A percentile compares a stretch with the other conserved stretches of the same genome.
Evolutionary conservation across 2,329 filamentous ascomycete species (phyloP).

Genomic region (Xylariomycetidae sp.): DNA sequence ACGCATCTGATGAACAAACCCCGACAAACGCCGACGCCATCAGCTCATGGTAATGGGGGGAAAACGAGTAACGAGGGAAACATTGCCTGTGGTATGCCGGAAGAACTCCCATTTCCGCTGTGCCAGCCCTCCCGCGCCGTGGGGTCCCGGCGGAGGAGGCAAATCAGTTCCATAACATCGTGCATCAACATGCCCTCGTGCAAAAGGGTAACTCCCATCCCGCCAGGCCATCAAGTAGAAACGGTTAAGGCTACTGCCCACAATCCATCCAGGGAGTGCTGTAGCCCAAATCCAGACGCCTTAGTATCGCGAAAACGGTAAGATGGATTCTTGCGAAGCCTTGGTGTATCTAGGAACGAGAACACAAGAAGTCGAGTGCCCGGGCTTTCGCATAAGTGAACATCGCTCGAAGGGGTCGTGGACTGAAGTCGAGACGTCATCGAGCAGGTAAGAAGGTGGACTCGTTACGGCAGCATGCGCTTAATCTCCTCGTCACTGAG

Average conservation of each 20-base stretch:
- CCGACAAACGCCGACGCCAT: too few relatives aligned
- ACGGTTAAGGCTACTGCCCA: constrained; percentile 17
- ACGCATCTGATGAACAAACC: too few relatives aligned
- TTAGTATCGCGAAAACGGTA: constrained; percentile 25
- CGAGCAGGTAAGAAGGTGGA: too few relatives aligned
- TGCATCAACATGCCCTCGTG: constrained; percentile 13
- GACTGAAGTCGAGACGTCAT: too few relatives aligned
- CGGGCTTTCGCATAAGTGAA: neutral
- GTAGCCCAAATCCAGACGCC: constrained; percentile 26
- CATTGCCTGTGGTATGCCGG: too few relatives aligned
- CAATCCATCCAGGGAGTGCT: constrained; percentile 24
- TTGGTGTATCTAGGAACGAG: constrained; percentile 23
- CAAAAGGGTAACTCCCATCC: constrained; percentile 8
- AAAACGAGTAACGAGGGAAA: too few relatives aligned
- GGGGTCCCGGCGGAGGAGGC: too few relatives aligned
- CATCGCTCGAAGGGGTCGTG: constrained; percentile 1
- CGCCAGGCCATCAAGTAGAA: constrained; percentile 15
- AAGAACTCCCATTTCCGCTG: too few relatives aligned
- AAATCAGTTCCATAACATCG: constrained; percentile 12
- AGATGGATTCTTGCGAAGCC: constrained; percentile 25
- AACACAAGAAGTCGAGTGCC: constrained; percentile 8
- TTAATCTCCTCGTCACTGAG: constrained; percentile 72
- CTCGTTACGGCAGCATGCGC: constrained; percentile 58
- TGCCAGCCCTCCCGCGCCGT: too few relatives aligned
- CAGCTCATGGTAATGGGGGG: too few relatives aligned